Percentiles rank a stretch among this genome's conserved stretches.
Evolutionary conservation across 768 basidiomycete genomes (phyloP).

Genomic region (button mushroom (Agaricus bisporus)): DNA sequence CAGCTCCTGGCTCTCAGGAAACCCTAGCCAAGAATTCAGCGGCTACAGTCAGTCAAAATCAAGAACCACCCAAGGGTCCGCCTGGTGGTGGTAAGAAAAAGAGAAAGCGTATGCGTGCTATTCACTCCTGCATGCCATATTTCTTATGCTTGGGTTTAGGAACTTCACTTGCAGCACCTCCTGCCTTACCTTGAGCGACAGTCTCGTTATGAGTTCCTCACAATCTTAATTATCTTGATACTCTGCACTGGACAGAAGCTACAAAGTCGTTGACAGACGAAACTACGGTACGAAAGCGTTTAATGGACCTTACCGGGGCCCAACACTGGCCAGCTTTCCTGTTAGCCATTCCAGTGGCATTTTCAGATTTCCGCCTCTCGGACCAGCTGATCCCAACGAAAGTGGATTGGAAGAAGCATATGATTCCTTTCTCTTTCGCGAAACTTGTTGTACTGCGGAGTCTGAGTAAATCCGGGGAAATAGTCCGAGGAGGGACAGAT

Average conservation of each 20-base stretch:
- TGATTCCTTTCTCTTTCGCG: constrained; percentile 71
- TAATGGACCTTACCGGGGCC: constrained; percentile 25
- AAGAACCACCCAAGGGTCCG: constrained; percentile 43
- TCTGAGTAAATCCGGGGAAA: constrained; percentile 4
- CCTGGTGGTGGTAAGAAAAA: constrained; percentile 63
- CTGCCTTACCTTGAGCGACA: constrained; percentile 21
- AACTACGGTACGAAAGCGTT: background rate
- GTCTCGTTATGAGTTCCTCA: background rate
- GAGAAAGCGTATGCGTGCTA: constrained; percentile 55
- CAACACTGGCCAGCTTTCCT: constrained; percentile 62
- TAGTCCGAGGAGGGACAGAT: constrained; percentile 4
- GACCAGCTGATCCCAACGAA: constrained; percentile 60
- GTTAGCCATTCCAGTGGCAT: constrained; percentile 80
- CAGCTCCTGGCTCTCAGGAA: constrained; percentile 31
- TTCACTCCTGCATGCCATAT: background rate
- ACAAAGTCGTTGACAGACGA: too few species aligned
- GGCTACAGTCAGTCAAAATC: constrained; percentile 22
- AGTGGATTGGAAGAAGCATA: constrained; percentile 80
- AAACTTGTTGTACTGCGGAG: constrained; percentile 57
- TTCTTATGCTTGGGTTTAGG: constrained; percentile 20
- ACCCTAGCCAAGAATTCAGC: constrained; percentile 27
- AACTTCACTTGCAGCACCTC: constrained; percentile 29
- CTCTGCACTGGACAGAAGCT: too few species aligned
- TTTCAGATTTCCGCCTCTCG: constrained; percentile 54
- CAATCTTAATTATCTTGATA: too few species aligned